Conservation (phyloP, 2,329 filamentous ascomycete genomes). For the Metarhizium sp. region DNA sequence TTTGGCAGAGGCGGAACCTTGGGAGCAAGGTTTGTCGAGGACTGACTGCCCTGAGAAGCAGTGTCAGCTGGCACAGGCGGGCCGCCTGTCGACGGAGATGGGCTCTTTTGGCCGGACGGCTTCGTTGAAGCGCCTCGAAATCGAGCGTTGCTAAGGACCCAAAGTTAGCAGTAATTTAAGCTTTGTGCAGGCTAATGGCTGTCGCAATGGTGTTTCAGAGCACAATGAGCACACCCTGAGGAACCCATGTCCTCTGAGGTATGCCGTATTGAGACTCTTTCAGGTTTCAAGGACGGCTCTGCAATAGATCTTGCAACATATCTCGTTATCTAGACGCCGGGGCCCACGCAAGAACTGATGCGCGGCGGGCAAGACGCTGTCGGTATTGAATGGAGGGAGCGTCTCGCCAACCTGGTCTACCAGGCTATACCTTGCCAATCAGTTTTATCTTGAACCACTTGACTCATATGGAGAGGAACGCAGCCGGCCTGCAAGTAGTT, state of each 20-base stretch:
- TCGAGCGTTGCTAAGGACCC: conserved; percentile 40
- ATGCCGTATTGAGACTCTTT: not conserved
- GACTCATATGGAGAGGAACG: no score
- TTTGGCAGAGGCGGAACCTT: conserved; percentile 53
- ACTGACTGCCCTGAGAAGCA: conserved; percentile 38
- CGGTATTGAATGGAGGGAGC: no score
- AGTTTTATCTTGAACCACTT: no score
- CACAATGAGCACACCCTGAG: not conserved
- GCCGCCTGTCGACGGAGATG: conserved; percentile 36
- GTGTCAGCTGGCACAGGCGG: conserved; percentile 33
- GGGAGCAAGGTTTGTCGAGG: conserved; percentile 42
- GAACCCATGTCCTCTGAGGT: not conserved
- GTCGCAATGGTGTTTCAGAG: not conserved
- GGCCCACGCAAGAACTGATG: no score
- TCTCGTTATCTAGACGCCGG: no score
- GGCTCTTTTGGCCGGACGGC: conserved; percentile 43
- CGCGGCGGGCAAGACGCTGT: no score
- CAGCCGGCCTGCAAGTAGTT: no score
- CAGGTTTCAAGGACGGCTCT: not conserved
- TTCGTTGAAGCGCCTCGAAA: conserved; percentile 47
- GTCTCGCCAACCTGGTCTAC: no score
- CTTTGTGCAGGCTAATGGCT: conserved; percentile 1
- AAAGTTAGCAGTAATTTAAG: conserved; percentile 16
- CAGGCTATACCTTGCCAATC: no score
- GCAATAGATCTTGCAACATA: not conserved